Evolutionary conservation across 2,329 filamentous ascomycete genomes (phyloP), one percentile per base, ranked within the genome.

Genomic region (Aspergillus sp.): DNA sequence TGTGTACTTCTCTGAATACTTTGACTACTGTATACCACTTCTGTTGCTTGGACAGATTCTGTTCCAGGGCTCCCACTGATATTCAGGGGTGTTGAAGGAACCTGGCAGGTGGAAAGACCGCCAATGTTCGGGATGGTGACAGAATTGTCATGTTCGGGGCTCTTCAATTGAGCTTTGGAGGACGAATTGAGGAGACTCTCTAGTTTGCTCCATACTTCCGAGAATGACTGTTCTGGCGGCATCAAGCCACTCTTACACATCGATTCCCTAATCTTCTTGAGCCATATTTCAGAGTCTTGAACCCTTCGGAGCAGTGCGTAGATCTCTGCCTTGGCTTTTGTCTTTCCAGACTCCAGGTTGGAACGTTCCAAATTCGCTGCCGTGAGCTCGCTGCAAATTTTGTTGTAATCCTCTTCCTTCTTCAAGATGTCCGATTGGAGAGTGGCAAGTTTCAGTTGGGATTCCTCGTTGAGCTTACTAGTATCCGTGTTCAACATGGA

Each of bases 341-440:
- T 32, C 16, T 62, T 62, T 3, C 53, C 51, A 8, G 55, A 43
- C 45, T 66, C 64, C 9, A 66, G 53, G 2, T 22, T 54, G 3
- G 45, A 46, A 16, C 49, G 57, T 17, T 57, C 53, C 11, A 51
- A 56, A 20, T 59, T 53, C 11, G 53, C 52, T 10, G 41, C 38
- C 5, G 40, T 44, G 2, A 67, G 49, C 5, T 54, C 51, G 10
- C 52, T 51, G 17, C 53, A 45, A 2, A 57, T 26, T 0, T 41
- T 54, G 17, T 35, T 6, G 30, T 65, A 60, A n/a, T 69, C 66
- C 52, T 74, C 64, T 8, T 66, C 65, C 19, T 69, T 70, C 20
- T 56, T 40, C 11, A 53, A 44, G 2, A 60, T 24, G 19, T 61
- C 51, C 1, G 41, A 19, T 30, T 60, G 54, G 13, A 64, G 45